Conservation (phyloP, 2,329 filamentous ascomycete species). For the Magnaporthiopsis incrustans region DNA sequence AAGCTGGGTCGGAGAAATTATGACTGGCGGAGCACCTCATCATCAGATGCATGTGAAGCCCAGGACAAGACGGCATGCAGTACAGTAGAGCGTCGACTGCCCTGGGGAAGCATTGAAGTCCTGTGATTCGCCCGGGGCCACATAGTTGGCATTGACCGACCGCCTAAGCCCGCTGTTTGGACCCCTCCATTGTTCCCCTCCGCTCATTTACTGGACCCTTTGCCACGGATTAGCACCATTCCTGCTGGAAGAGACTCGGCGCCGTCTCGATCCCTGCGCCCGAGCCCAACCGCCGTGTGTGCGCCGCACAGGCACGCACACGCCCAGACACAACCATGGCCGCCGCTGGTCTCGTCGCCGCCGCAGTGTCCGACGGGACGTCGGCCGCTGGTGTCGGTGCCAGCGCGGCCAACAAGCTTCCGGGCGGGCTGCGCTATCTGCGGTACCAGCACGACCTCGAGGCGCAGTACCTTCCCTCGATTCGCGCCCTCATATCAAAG, state of each 20-base stretch:
- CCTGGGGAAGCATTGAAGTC: no score
- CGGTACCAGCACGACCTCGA: constrained; percentile 57
- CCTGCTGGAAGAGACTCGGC: not conserved
- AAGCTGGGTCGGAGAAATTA: not conserved
- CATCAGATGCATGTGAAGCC: not conserved
- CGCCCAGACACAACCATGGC: not conserved
- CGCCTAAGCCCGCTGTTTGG: not conserved
- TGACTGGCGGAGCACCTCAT: not conserved
- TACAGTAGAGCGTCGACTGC: not conserved
- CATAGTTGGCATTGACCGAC: not conserved
- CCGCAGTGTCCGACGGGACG: not conserved
- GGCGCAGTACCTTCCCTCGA: constrained; percentile 66
- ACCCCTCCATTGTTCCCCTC: not conserved
- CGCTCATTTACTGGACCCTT: not conserved
- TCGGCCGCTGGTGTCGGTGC: constrained; percentile 3
- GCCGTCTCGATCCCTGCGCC: not conserved
- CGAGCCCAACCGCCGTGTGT: not conserved
- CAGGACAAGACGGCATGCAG: not conserved
- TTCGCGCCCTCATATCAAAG: constrained; percentile 87
- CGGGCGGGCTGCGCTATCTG: constrained; percentile 46
- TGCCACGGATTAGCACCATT: not conserved
- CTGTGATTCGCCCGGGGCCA: not conserved
- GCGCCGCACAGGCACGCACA: not conserved
- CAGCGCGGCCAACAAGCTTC: constrained; percentile 24
- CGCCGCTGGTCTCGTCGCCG: not conserved